A percentile compares a stretch with the other conserved stretches of the same genome.
Evolutionary conservation across 163 green algal genomes (phyloP).

Genomic region (Smithsoniella earleae): DNA sequence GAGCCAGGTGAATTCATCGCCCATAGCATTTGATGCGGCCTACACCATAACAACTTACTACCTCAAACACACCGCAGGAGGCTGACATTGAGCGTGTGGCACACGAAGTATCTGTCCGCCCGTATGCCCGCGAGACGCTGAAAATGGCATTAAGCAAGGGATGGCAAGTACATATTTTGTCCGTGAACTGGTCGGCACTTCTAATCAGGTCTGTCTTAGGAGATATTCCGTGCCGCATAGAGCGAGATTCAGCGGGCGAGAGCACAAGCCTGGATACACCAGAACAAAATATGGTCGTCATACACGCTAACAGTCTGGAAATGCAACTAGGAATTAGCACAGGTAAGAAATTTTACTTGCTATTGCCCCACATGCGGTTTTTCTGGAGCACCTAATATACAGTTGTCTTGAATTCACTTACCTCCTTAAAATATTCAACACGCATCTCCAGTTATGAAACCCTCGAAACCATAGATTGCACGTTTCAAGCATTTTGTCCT

Average conservation of each 20-base stretch:
- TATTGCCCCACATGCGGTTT: not conserved
- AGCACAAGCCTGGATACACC: not conserved
- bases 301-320: slow-evolving; percentile 38
- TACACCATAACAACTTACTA: too few relatives aligned
- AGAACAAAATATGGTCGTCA: not conserved
- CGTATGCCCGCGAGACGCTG: slow-evolving; percentile 31
- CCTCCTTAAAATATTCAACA: too few relatives aligned
- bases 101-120: slow-evolving; percentile 37
- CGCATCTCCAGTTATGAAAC: too few relatives aligned
- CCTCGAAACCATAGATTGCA: too few relatives aligned
- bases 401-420: too few relatives aligned
- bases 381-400: not conserved
- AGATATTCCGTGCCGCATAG: not conserved
- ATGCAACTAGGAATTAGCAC: slow-evolving; percentile 25
- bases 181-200: slow-evolving; percentile 51
- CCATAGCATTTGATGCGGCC: too few relatives aligned
- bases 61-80: slow-evolving; percentile 28
- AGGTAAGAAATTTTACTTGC: not conserved
- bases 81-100: slow-evolving; percentile 10
- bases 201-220: slow-evolving; percentile 25
- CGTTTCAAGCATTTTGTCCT: too few relatives aligned
- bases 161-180: slow-evolving; percentile 41
- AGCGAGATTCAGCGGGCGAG: not conserved
- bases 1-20: too few relatives aligned
- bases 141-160: not conserved